Evolutionary conservation across 805 yeast genomes (phyloP).

Genomic region (Hyphopichia homilentoma): DNA sequence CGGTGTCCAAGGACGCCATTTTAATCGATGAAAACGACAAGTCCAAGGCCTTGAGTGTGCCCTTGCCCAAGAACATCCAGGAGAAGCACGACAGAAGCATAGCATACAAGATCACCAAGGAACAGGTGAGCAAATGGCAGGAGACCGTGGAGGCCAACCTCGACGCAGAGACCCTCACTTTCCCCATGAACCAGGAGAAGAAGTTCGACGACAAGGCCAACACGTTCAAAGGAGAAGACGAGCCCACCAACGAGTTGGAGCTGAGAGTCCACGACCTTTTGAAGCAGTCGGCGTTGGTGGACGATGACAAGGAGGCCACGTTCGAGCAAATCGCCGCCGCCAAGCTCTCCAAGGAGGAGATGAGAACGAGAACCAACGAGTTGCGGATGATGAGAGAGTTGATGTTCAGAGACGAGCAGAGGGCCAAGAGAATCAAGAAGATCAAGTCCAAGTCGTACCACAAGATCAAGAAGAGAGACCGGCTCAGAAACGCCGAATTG

Average conservation of each 20-base stretch:
- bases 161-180: constrained; percentile 78
- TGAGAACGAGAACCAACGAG: constrained; percentile 73
- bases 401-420: constrained; percentile 92
- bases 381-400: constrained; percentile 89
- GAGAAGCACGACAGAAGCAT: constrained; percentile 81
- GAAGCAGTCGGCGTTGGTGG: constrained; percentile 60
- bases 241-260: constrained; percentile 61
- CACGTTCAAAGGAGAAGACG: constrained; percentile 44
- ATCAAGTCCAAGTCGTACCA: constrained; percentile 90
- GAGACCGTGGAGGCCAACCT: constrained; percentile 77
- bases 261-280: constrained; percentile 58
- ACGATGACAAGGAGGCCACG: constrained; percentile 72
- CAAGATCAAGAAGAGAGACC: constrained; percentile 81
- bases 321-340: constrained; percentile 87
- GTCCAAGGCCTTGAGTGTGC: constrained; percentile 60
- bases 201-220: constrained; percentile 46
- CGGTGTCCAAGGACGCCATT: constrained; percentile 48
- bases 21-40: constrained; percentile 39
- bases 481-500: constrained; percentile 62
- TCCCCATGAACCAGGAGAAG: constrained; percentile 59
- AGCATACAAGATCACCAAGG: constrained; percentile 85
- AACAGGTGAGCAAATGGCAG: constrained; percentile 85
- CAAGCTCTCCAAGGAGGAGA: constrained; percentile 73
- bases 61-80: constrained; percentile 83
- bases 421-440: constrained; percentile 88